Base-by-base conservation (phyloP, 1,284 basidiomycete species). In the Gymnopus androsaceus region DNA sequence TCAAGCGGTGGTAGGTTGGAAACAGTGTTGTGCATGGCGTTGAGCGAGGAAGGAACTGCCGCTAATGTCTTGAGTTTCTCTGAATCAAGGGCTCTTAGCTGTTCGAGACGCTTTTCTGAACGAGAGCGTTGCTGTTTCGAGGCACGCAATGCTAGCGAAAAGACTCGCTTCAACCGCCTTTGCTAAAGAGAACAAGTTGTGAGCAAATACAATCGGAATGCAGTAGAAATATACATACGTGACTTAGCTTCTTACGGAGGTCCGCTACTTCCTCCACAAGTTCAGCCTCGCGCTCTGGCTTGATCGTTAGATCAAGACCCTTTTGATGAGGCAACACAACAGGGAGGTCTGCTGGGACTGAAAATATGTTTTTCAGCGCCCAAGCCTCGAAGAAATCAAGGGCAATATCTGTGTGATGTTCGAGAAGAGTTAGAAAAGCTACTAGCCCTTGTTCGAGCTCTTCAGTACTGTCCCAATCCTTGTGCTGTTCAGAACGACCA, bases 351-450 rank as follows among this genome's bases (percentile, higher is more conserved):
- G 79, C 75, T 2, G 84, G 81, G 15, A 91, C 75, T 41, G 82
- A 79, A 65, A 91, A 91, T 58, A 90, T 88, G 66, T 91, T 91
- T 30, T 89, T 75, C 64, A 90, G 66, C 8, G 82, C 84, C 88
- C 89, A 91, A 0, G 83, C 83, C 70, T 91, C 89, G 63, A 91
- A 87, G 67, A 87, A 88, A 67, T 91, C 88, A 59, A 91, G 89
- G 1, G 88, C 88, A 49, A 90, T 78, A 64, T 91, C 88, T 40
- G 87, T 87, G 61, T 91, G 88, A 51, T 84, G 82, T 64, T 91
- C 88, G 21, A 91, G 75, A 36, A 91, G 75, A 0, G 88, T 91
- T 64, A 89, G 86, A 63, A 91, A 90, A 30, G 87, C 80, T 44
- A 90, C 87, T 1, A 91, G 71, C 4, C 87, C 87, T 66, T 86